phyloP scores from a whole-genome alignment of 495 filamentous ascomycete species.

The Darksidea phi region DNA sequence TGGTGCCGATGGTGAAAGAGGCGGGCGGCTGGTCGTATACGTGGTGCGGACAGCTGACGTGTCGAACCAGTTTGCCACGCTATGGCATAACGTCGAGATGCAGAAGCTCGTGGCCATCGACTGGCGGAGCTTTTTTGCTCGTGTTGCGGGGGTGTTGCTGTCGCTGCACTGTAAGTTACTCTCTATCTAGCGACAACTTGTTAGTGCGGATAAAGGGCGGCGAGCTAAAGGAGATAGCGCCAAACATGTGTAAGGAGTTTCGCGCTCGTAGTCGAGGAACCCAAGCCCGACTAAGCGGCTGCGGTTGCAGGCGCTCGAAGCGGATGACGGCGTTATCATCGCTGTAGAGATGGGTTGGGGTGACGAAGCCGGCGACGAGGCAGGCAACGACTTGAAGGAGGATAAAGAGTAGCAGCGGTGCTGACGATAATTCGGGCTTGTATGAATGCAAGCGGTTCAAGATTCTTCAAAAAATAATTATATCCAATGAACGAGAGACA shows the following conservation, averaged over 20 bases:
- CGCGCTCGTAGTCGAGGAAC: slow-evolving; percentile 11
- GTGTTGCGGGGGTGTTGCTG: slow-evolving; percentile 19
- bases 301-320: slow-evolving; percentile 16
- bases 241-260: slow-evolving; percentile 12
- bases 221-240: slow-evolving; percentile 20
- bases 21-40: slow-evolving; percentile 9
- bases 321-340: slow-evolving; percentile 15
- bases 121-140: slow-evolving; percentile 19
- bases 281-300: slow-evolving; percentile 11
- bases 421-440: slow-evolving; percentile 1
- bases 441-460: slow-evolving; percentile 6
- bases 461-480: neutral
- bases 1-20: no score
- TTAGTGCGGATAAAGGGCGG: slow-evolving; percentile 18
- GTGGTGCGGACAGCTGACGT: slow-evolving; percentile 18
- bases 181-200: slow-evolving; percentile 18
- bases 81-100: slow-evolving; percentile 21
- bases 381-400: slow-evolving; percentile 8
- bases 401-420: slow-evolving; percentile 4
- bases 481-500: slow-evolving; percentile 6
- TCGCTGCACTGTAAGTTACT: slow-evolving; percentile 18
- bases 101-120: slow-evolving; percentile 18
- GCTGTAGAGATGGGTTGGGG: slow-evolving; percentile 9
- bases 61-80: slow-evolving; percentile 17
- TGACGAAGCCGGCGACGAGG: slow-evolving; percentile 13